A percentile compares a stretch with the other conserved stretches of the same genome.
Conservation (phyloP, 495 filamentous ascomycete genomes). For the Talaromyces nanjingensis region DNA sequence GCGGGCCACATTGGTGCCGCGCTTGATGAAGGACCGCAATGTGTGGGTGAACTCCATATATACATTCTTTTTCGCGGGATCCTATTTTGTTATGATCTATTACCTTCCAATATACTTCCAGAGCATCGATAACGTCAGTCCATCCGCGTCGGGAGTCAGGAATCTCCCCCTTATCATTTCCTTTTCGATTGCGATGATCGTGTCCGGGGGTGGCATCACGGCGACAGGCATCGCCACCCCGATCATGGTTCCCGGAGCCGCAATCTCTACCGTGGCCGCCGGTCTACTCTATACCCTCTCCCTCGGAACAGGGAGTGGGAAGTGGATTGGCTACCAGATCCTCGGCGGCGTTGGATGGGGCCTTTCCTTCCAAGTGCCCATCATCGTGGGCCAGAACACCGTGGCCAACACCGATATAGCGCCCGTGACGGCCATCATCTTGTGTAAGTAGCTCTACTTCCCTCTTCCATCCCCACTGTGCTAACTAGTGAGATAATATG, state of each 20-base stretch:
- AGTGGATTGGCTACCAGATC: slow-evolving; percentile 62
- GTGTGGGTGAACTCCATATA: slow-evolving; percentile 6
- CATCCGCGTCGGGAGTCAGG: slow-evolving; percentile 55
- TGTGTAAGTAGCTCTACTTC: slow-evolving; percentile 29
- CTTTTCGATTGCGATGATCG: slow-evolving; percentile 43
- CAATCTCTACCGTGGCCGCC: slow-evolving; percentile 49
- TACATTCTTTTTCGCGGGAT: slow-evolving; percentile 3
- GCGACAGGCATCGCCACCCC: slow-evolving; percentile 54
- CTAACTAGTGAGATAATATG: too few species aligned
- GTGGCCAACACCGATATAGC: slow-evolving; percentile 47
- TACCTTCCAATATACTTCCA: slow-evolving; percentile 64
- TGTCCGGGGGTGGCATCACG: slow-evolving; percentile 46
- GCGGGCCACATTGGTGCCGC: slow-evolving; percentile 13
- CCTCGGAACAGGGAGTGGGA: slow-evolving; percentile 30
- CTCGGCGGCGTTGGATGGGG: slow-evolving; percentile 38
- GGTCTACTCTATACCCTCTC: slow-evolving; percentile 54
- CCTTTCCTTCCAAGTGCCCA: neutral
- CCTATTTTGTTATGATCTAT: slow-evolving; percentile 16
- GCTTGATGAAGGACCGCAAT: slow-evolving; percentile 16
- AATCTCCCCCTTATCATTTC: slow-evolving; percentile 58
- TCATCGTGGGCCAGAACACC: slow-evolving; percentile 53
- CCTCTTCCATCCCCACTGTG: slow-evolving; percentile 23
- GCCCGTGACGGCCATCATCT: slow-evolving; percentile 46
- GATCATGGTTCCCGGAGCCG: slow-evolving; percentile 42
- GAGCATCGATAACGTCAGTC: slow-evolving; percentile 54